Evolutionary conservation across 345 rosid genomes (phyloP).

Genomic region (Psidium friedrichsthalianum): DNA sequence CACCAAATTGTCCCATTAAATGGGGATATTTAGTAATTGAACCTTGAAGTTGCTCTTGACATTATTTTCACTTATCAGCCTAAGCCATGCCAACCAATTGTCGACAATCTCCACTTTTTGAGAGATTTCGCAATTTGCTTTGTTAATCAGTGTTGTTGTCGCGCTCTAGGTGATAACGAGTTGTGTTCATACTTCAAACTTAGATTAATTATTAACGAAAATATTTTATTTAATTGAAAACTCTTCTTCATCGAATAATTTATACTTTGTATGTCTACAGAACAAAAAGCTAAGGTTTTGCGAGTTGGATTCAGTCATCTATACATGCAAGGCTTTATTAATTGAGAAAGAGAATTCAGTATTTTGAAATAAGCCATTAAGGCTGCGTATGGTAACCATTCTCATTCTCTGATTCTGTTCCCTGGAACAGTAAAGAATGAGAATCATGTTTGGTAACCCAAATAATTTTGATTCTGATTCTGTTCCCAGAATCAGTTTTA

Average conservation of each 20-base stretch:
- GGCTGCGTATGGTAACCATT: too few relatives aligned
- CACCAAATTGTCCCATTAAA: neutral
- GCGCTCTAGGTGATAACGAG: fast-evolving
- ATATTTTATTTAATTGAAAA: fast-evolving
- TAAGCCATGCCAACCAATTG: neutral
- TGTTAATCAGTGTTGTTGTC: fast-evolving
- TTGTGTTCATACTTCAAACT: neutral
- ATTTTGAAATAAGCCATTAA: neutral
- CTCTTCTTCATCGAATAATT: neutral
- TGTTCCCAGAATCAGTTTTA: too few relatives aligned
- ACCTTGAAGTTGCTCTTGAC: neutral
- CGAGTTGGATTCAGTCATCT: neutral
- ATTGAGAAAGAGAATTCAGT: neutral
- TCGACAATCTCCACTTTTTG: neutral
- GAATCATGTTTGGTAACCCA: too few relatives aligned
- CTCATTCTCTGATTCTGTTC: too few relatives aligned
- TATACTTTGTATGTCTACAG: fast-evolving
- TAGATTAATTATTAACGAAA: fast-evolving
- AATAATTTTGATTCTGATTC: too few relatives aligned
- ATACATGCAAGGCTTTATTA: neutral
- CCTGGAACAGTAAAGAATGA: too few relatives aligned
- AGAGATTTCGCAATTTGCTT: neutral
- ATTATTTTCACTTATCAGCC: neutral
- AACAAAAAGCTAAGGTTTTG: neutral
- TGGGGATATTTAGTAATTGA: neutral